These are phyloP conservation scores for Xylariaceae sp. DNA, from an alignment of 2,329 filamentous ascomycete genomes.

Conservation along the genomic window DNA sequence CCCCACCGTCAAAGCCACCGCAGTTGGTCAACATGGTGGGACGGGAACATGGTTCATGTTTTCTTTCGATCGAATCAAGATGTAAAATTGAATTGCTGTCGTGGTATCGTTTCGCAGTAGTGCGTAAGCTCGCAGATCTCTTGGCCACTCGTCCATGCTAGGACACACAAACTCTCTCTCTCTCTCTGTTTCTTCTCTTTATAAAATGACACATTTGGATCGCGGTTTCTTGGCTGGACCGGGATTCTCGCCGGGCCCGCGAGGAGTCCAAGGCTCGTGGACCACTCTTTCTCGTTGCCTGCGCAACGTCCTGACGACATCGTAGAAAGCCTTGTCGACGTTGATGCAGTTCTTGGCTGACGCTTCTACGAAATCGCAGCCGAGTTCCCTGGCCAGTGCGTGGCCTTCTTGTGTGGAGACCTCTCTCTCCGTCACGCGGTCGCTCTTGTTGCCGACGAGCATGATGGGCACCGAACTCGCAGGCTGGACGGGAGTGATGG, in stretches of 20 bases:
- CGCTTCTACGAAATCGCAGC: constrained; percentile 94
- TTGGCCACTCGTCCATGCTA: constrained; percentile 11
- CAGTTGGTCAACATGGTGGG: constrained; percentile 7
- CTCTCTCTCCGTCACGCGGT: constrained; percentile 90
- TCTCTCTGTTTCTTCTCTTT: constrained; percentile 7
- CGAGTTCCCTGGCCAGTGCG: constrained; percentile 82
- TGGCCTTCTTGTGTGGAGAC: constrained; percentile 95
- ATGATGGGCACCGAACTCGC: constrained; percentile 82
- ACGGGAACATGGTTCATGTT: constrained; percentile 15
- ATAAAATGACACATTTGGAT: constrained; percentile 40
- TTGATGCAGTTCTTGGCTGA: constrained; percentile 98
- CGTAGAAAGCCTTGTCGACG: constrained; percentile 97
- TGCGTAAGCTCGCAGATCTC: constrained; percentile 18
- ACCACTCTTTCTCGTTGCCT: constrained; percentile 64
- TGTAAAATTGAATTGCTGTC: constrained; percentile 19
- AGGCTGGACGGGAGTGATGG: constrained; percentile 54
- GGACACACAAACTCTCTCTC: no score
- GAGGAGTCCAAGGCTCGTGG: constrained; percentile 26
- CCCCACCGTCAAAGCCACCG: constrained; percentile 8
- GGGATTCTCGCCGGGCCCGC: constrained; percentile 23
- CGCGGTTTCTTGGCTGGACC: constrained; percentile 23
- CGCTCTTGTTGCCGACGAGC: constrained; percentile 98
- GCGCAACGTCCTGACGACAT: constrained; percentile 86
- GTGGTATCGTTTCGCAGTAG: constrained; percentile 21
- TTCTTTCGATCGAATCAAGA: constrained; percentile 16